Conservation (phyloP, 2,329 filamentous ascomycete species). For the Apiospora phragmitis region DNA sequence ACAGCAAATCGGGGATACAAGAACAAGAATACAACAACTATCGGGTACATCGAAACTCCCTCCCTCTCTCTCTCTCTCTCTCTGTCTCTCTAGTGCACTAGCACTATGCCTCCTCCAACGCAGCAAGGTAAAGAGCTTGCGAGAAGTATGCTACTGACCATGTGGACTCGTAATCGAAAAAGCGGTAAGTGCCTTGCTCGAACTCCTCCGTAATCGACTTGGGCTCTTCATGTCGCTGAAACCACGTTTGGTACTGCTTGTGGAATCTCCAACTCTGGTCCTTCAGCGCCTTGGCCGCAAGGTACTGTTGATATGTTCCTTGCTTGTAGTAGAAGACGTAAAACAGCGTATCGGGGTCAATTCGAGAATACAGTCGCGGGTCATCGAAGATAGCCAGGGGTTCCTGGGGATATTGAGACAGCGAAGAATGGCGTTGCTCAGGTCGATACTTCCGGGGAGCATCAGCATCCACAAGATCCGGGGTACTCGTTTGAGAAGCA, state of each 20-base stretch:
- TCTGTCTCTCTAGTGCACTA: constrained; percentile 1
- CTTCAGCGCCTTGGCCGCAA: constrained; percentile 95
- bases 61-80: not conserved
- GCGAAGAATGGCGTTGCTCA: constrained; percentile 72
- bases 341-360: constrained; percentile 95
- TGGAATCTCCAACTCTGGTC: constrained; percentile 99
- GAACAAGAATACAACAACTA: constrained; percentile 1
- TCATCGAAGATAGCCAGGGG: constrained; percentile 92
- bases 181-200: constrained; percentile 97
- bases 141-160: constrained; percentile 63
- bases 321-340: constrained; percentile 99
- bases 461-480: constrained; percentile 77
- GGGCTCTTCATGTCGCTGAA: constrained; percentile 96
- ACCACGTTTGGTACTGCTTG: constrained; percentile 99
- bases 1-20: not conserved
- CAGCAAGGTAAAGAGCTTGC: not conserved
- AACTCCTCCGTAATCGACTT: constrained; percentile 99
- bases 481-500: constrained; percentile 70
- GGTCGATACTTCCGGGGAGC: constrained; percentile 83
- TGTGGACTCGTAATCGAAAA: constrained; percentile 99
- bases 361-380: constrained; percentile 79
- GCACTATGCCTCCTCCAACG: not conserved
- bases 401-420: constrained; percentile 87
- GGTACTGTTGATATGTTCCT: constrained; percentile 90
- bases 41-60: not conserved